A percentile compares a stretch with the other conserved stretches of the same genome.
phyloP scores from a whole-genome alignment of 2,329 filamentous ascomycete species.

The Diaporthe amygdali region DNA sequence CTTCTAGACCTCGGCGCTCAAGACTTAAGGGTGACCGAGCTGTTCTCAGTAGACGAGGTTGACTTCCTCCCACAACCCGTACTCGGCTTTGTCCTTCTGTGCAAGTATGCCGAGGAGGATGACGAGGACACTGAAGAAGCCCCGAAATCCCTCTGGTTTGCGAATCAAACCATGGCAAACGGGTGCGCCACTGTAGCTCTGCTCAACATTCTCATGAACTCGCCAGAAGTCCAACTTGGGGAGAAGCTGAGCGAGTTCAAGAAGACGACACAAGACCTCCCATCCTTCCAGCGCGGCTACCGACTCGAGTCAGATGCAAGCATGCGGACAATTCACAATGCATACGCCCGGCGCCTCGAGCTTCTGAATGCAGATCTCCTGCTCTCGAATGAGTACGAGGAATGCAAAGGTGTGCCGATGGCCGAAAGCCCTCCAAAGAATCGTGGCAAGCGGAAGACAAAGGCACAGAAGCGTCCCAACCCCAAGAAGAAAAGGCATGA shows the following conservation, averaged over 20 bases:
- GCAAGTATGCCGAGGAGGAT: slow-evolving; percentile 67
- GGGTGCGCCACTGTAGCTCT: slow-evolving; percentile 92
- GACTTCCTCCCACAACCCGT: slow-evolving; percentile 73
- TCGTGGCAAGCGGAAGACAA: slow-evolving; percentile 27
- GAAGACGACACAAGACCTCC: slow-evolving; percentile 69
- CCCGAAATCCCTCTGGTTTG: slow-evolving; percentile 80
- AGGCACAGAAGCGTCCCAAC: slow-evolving; percentile 32
- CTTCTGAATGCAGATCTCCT: slow-evolving; percentile 74
- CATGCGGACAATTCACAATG: slow-evolving; percentile 85
- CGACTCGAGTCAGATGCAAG: slow-evolving; percentile 75
- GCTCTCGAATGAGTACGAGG: slow-evolving; percentile 61
- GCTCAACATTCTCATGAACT: slow-evolving; percentile 93
- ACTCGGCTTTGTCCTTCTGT: slow-evolving; percentile 89
- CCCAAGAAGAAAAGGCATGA: slow-evolving; percentile 51
- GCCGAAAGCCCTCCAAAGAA: slow-evolving; percentile 17
- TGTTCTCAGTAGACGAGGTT: slow-evolving; percentile 75
- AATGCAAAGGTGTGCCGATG: slow-evolving; percentile 40
- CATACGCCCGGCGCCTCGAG: slow-evolving; percentile 81
- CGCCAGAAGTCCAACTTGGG: slow-evolving; percentile 69
- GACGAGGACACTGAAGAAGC: slow-evolving; percentile 59
- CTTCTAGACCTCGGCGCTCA: slow-evolving; percentile 78
- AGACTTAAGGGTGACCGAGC: slow-evolving; percentile 76
- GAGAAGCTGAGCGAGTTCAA: slow-evolving; percentile 76
- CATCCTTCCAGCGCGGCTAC: slow-evolving; percentile 76
- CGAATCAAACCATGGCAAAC: slow-evolving; percentile 87